Conservation (phyloP, 2,329 filamentous ascomycete genomes). For the Trichoderma hamatum region DNA sequence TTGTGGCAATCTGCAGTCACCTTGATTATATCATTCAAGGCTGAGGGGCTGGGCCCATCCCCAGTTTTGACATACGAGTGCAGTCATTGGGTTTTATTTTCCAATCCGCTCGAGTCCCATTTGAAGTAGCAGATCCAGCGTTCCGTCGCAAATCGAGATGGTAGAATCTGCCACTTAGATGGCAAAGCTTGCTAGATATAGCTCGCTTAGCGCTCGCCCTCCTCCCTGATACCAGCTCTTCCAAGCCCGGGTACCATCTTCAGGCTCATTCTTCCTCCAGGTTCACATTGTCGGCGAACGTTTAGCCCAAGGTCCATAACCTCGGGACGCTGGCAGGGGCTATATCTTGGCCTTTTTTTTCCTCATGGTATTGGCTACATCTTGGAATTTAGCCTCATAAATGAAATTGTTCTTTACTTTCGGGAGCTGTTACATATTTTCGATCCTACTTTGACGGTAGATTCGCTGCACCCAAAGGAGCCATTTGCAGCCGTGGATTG, state of each 20-base stretch:
- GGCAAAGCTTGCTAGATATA: constrained; percentile 22
- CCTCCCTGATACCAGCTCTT: background rate
- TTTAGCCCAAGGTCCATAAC: background rate
- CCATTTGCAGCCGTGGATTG: background rate
- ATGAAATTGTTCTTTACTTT: background rate
- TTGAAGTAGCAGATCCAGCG: background rate
- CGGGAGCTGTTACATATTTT: background rate
- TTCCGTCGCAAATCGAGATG: constrained; percentile 21
- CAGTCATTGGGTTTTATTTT: background rate
- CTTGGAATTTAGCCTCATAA: background rate
- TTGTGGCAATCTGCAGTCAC: constrained; percentile 1
- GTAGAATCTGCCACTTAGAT: constrained; percentile 13
- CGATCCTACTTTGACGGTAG: constrained; percentile 7
- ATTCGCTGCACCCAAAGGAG: background rate
- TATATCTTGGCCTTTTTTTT: background rate
- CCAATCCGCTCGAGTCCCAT: background rate
- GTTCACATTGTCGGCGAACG: background rate
- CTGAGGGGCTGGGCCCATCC: background rate
- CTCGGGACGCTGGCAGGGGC: background rate
- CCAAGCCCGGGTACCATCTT: background rate
- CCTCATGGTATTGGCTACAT: background rate
- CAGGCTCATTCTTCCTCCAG: background rate
- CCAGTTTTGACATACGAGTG: background rate
- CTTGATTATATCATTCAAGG: background rate
- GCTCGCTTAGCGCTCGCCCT: constrained; percentile 3